phyloP scores from a whole-genome alignment of 2,329 filamentous ascomycete species.

The Colletotrichum salicis region DNA sequence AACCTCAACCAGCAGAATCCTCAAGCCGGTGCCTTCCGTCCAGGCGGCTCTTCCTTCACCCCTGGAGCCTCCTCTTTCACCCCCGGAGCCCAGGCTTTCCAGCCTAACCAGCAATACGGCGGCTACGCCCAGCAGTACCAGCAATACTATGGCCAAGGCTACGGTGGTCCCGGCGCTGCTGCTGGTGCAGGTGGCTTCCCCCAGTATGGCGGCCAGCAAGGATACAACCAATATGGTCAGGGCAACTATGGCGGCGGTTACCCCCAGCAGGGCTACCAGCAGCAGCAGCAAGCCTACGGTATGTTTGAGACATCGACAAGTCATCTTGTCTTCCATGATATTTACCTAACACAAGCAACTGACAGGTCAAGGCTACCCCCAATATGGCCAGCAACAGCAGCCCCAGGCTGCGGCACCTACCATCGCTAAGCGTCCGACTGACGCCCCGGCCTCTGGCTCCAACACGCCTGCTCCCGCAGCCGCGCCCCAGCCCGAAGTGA shows the following conservation, averaged over 20 bases:
- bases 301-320: neutral
- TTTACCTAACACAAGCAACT: neutral
- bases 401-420: constrained; percentile 59
- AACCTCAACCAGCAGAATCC: constrained; percentile 71
- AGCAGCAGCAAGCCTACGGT: constrained; percentile 55
- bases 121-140: constrained; percentile 67
- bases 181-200: constrained; percentile 54
- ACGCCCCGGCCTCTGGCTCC: constrained; percentile 55
- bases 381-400: constrained; percentile 62
- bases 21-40: constrained; percentile 57
- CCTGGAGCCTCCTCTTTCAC: constrained; percentile 78
- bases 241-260: constrained; percentile 49
- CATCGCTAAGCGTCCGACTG: constrained; percentile 71
- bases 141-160: constrained; percentile 63
- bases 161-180: constrained; percentile 43
- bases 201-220: constrained; percentile 60
- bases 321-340: neutral
- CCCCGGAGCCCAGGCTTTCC: constrained; percentile 76
- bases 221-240: constrained; percentile 59
- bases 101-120: constrained; percentile 76
- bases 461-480: constrained; percentile 54
- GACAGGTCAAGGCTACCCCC: constrained; percentile 53
- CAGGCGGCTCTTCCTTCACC: constrained; percentile 67
- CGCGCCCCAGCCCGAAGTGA: constrained; percentile 61
- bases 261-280: constrained; percentile 56